Evolutionary conservation across 2,329 filamentous ascomycete species (phyloP), one percentile per base, ranked within the genome.

Genomic region (Tolypocladium tropicale): DNA sequence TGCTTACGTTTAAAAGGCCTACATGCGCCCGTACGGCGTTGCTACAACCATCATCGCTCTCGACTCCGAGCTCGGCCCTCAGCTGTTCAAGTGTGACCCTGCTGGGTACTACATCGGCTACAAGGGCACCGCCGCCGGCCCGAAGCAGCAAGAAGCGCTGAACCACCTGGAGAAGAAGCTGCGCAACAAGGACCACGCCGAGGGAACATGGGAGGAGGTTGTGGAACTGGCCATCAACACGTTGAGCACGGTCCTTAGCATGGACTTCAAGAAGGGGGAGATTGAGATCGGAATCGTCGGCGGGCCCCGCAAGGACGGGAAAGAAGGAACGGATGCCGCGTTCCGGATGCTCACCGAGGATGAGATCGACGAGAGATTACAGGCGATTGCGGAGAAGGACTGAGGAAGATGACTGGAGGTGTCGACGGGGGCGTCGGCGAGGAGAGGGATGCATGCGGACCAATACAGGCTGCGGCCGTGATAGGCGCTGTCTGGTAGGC

Each of bases 131-230:
- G 90, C 94, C 54, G 95, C 94, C 9, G 94, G 94, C 6, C 94
- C 94, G 55, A 99, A 99, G 79, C 93, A 96, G 74, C 94, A 99
- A 74, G 94, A 99, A 80, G 94, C 94, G 60, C 84, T 97, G 71
- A 99, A 99, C 76, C 91, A 95, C 73, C 81, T 99, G 57, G 94
- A 99, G 83, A 97, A 97, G 86, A 97, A 97, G 82, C 85, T 99
- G 74, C 96, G 96, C 80, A 96, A 96, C 85, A 96, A 96, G 85
- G 92, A 97, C 68, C 80, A 82, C 66, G 94, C 93, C 37, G 88
- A 94, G 57, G 94, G 94, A 59, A 86, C 78, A 69, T 99, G 94
- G 94, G 90, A 96, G 74, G 94, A 99, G 59, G 94, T 99, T 52
- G 93, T 99, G 53, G 94, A 99, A 79, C 81, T 97, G 66, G 94